phyloP scores from a whole-genome alignment of 2,329 filamentous ascomycete species.

The Aspergillus neotritici region DNA sequence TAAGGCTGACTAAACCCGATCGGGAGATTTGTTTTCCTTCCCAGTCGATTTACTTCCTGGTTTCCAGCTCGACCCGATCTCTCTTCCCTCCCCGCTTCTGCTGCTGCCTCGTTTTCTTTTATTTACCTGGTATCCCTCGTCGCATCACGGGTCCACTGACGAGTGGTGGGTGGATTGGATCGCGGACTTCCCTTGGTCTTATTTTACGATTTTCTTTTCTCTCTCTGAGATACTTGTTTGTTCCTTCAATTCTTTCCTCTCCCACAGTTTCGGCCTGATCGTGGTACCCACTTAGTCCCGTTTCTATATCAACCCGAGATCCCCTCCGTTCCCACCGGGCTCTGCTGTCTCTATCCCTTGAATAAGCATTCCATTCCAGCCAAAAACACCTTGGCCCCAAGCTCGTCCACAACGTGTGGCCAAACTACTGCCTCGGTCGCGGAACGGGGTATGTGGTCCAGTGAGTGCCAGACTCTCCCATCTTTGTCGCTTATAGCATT shows the following conservation, averaged over 20 bases:
- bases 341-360: slow-evolving; percentile 20
- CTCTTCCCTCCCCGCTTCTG: slow-evolving; percentile 2
- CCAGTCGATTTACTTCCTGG: slow-evolving; percentile 14
- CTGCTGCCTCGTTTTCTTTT: background rate
- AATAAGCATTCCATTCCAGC: slow-evolving; percentile 18
- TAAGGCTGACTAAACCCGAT: slow-evolving; percentile 26
- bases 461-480: slow-evolving; percentile 24
- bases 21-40: slow-evolving; percentile 38
- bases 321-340: slow-evolving; percentile 15
- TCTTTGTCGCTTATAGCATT: slow-evolving; percentile 26
- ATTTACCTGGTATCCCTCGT: too few relatives aligned
- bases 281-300: slow-evolving; percentile 2
- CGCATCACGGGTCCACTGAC: too few relatives aligned
- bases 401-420: slow-evolving; percentile 6
- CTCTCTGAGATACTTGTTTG: background rate
- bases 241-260: background rate
- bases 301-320: slow-evolving; percentile 24
- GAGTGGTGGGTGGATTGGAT: background rate
- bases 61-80: slow-evolving; percentile 5
- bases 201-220: background rate
- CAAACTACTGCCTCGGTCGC: slow-evolving; percentile 21
- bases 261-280: background rate
- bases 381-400: slow-evolving; percentile 4
- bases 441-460: slow-evolving; percentile 38
- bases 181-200: background rate